Evolutionary conservation across 208 protist species (phyloP), one percentile per base, ranked within the genome.

Genomic region (Trypanosomatidae sp.): DNA sequence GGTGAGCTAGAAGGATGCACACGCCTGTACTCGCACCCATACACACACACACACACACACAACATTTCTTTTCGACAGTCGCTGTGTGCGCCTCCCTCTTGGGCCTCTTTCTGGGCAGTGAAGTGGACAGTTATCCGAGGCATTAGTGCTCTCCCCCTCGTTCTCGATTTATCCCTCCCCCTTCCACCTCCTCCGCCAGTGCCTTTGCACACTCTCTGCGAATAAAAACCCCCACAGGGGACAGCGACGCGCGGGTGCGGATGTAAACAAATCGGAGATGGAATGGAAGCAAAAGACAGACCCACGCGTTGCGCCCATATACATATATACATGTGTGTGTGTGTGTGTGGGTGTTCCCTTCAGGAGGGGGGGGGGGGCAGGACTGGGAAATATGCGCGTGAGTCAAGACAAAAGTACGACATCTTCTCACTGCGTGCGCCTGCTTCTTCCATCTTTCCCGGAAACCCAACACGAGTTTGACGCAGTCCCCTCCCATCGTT

Each of bases 381-480:
- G 7, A 44, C 44, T 64, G 69, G 33, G 47, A 50, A 58, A 22
- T 56, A 81, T 22, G 36, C 25, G 36, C 15, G 49, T 28, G 22
- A 66, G 66, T 46, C 0, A 52, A 53, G 46, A 53, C 43, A 43
- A 47, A 33, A 73, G n/a, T 13, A 55, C 22, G 6, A 36, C 56
- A 41, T 36, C 17, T n/a, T 7, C 58, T 65, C 22, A 30, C 15
- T 30, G 33, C n/a, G 22, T 5, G 19, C 22, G 22, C 17, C 36
- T 47, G 9, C 8, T 65, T 47, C 33, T 65, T 47, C 33, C 9
- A 46, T 65, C 36, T 3, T 13, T 17, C 22, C 44, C 22, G 15
- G 17, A 46, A 28, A 13, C 33, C 22, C 10, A 13, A 7, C 22
- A 43, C 39, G 39, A 25, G 39, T 25, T 47, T 13, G 10, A 39